A percentile compares a stretch with the other conserved stretches of the same genome.
Conservation (phyloP, 495 filamentous ascomycete species). For the Penicillium manginii region DNA sequence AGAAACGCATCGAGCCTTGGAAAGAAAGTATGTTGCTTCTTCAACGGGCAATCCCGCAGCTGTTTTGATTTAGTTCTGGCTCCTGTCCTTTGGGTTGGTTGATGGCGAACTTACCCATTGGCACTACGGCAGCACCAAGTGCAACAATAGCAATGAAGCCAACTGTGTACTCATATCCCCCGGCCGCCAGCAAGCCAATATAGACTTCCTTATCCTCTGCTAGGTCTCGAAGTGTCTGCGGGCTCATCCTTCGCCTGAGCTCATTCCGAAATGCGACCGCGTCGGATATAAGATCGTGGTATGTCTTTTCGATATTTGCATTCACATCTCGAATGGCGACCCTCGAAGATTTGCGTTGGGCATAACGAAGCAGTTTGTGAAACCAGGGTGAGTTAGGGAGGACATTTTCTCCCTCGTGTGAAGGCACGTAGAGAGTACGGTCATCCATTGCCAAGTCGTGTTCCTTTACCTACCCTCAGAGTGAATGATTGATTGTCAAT, state of each 20-base stretch:
- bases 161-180: conserved; percentile 53
- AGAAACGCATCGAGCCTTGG: conserved; percentile 33
- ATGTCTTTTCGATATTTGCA: conserved; percentile 32
- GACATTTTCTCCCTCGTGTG: conserved; percentile 27
- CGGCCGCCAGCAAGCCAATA: conserved; percentile 48
- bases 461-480: not conserved
- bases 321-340: conserved; percentile 34
- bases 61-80: conserved; percentile 2
- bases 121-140: conserved; percentile 45
- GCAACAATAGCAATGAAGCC: conserved; percentile 49
- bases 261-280: conserved; percentile 23
- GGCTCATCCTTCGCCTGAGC: conserved; percentile 15
- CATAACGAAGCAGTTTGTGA: conserved; percentile 32
- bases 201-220: conserved; percentile 44
- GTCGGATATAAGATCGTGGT: conserved; percentile 29
- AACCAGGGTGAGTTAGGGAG: conserved; percentile 34
- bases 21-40: conserved; percentile 50
- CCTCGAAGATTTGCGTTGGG: conserved; percentile 24
- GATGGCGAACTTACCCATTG: conserved; percentile 27
- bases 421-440: conserved; percentile 29
- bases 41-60: conserved; percentile 35
- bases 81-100: not conserved
- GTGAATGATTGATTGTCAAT: not conserved
- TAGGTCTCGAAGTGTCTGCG: conserved; percentile 25
- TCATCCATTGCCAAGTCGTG: conserved; percentile 22